Base-by-base conservation (phyloP, 352 stramenopile genomes). In the Nothophytophthora sp. region DNA sequence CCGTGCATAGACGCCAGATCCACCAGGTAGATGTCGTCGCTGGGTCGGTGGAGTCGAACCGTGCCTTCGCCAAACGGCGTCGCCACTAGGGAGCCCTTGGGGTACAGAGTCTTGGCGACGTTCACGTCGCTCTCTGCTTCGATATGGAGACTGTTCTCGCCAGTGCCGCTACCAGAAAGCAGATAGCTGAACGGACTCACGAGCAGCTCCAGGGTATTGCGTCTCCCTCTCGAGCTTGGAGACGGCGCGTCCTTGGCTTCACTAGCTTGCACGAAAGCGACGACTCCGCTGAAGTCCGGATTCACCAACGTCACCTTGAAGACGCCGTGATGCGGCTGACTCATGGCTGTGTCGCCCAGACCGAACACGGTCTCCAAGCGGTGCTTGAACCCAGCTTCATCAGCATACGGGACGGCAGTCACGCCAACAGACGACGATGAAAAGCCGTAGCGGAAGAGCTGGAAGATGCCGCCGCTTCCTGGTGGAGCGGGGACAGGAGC, bases 181-280 rank as follows among this genome's bases (percentile, higher is more conserved):
- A 92, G 57, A 50, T 92, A 90, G 40, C 65, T 87, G 32, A 89
- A 85, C 22, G 81, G 76, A 27, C 81, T 86, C 7, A 74, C 81
- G 12, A 92, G 58, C 33, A 92, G 38, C 50, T 92, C 81, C 3
- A 90, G 37, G 5, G 76, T 90, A 46, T 92, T 90, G 13, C 76
- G 78, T 22, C 77, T 70, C 19, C 28, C 48, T 10, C 59, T 66
- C 12, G 59, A 49, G n/a, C 47, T 28, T 13, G 57, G 42, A 4
- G 43, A 28, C 8, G 45, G 41, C 3, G 78, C 36, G 13, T 89
- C 81, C 3, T 67, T 78, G 1, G 70, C 50, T 1, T 59, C 51
- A 5, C 35, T 53, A 16, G 53, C 65, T 42, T 92, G 81, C 1
- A 89, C 63, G 36, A 70, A 92, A 2, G 58, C 77, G 6, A 86